phyloP scores from a whole-genome alignment of 805 yeast species.

The Suhomyces sp. region DNA sequence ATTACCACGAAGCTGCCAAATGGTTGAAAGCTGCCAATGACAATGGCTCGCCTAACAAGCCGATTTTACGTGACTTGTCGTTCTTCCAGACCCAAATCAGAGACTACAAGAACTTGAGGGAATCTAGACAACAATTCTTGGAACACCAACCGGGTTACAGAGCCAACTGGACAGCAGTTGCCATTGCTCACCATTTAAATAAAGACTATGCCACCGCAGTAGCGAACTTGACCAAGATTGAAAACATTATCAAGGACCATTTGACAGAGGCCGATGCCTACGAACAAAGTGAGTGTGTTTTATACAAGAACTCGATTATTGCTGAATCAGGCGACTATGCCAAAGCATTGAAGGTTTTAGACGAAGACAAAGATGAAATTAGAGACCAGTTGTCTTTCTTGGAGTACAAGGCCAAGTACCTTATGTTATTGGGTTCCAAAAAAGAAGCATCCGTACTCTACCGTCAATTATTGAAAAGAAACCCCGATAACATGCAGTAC shows the following conservation, averaged over 20 bases:
- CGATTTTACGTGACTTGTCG: conserved; percentile 79
- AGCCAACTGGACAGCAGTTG: conserved; percentile 87
- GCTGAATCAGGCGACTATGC: conserved; percentile 60
- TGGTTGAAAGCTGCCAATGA: conserved; percentile 74
- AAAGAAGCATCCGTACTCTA: conserved; percentile 69
- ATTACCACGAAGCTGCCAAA: conserved; percentile 74
- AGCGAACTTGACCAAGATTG: conserved; percentile 71
- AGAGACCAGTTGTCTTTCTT: conserved; percentile 58
- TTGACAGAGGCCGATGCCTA: conserved; percentile 62
- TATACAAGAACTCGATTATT: conserved; percentile 70
- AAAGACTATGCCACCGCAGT: conserved; percentile 68
- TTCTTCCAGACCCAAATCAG: conserved; percentile 77
- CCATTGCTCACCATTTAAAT: conserved; percentile 79
- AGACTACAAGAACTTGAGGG: conserved; percentile 61
- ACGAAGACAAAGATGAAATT: conserved; percentile 47
- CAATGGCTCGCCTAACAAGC: conserved; percentile 75
- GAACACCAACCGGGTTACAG: conserved; percentile 78
- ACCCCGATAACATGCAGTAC: conserved; percentile 75
- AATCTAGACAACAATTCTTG: conserved; percentile 65
- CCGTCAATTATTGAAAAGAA: conserved; percentile 72
- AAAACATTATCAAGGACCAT: conserved; percentile 68
- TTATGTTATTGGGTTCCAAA: conserved; percentile 52
- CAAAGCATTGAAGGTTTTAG: conserved; percentile 62
- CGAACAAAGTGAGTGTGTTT: conserved; percentile 78
- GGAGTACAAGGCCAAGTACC: conserved; percentile 67